These are phyloP conservation scores for Podospora comata DNA, from an alignment of 495 filamentous ascomycete genomes.

Conservation along the genomic window DNA sequence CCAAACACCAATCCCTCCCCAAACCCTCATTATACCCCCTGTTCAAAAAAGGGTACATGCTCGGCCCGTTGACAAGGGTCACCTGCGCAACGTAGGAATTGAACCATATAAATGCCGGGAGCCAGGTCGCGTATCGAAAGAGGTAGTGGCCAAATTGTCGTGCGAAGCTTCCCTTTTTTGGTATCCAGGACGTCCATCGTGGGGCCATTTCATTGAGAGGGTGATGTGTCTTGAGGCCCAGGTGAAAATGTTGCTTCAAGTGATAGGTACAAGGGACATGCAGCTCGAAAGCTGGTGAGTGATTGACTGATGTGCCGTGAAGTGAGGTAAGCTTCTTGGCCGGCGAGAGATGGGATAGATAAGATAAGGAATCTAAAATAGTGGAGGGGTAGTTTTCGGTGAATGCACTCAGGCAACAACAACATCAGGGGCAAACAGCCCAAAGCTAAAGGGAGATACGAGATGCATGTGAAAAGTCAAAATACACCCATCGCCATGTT, in stretches of 20 bases:
- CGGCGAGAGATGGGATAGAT: background rate
- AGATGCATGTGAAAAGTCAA: background rate
- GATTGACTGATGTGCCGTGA: no score
- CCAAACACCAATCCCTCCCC: conserved; percentile 52
- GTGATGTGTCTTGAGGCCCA: background rate
- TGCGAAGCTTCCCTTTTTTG: conserved; percentile 28
- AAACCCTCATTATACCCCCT: conserved; percentile 57
- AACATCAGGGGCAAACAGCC: background rate
- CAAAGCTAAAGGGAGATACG: no score
- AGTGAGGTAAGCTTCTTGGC: background rate
- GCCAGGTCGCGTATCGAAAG: conserved; percentile 54
- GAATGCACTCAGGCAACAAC: background rate
- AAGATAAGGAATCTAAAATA: conserved; percentile 1
- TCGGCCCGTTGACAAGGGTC: conserved; percentile 62
- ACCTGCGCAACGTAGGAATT: conserved; percentile 59
- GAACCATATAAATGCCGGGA: conserved; percentile 64
- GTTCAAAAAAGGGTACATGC: conserved; percentile 78
- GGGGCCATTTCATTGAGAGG: conserved; percentile 11
- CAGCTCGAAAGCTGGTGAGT: background rate
- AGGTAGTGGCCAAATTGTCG: conserved; percentile 44
- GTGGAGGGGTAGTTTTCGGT: background rate
- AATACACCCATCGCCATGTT: no score
- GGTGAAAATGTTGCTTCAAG: background rate
- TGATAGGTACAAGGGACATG: background rate
- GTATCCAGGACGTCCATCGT: conserved; percentile 1